phyloP scores from a whole-genome alignment of 768 basidiomycete genomes.

The Trametes cubensis region DNA sequence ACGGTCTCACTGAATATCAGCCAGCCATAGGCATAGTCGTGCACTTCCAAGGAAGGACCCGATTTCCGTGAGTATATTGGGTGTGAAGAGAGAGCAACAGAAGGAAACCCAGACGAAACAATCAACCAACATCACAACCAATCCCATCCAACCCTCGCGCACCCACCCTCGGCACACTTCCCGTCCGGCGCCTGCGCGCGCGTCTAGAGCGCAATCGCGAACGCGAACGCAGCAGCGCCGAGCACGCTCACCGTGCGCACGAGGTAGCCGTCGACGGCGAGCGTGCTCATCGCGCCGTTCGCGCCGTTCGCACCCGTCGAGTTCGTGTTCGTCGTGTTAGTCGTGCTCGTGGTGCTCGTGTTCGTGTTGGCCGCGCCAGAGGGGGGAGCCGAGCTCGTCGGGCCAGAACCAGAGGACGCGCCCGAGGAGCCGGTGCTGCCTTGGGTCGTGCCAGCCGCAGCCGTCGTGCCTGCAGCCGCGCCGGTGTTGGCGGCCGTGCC shows the following conservation, averaged over 20 bases:
- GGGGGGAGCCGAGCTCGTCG: constrained; percentile 7
- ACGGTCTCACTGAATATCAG: too few relatives aligned
- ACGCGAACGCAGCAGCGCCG: constrained; percentile 27
- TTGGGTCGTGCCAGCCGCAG: constrained; percentile 10
- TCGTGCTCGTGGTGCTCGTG: constrained; percentile 7
- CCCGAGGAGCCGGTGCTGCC: constrained; percentile 5
- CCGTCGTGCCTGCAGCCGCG: constrained; percentile 5
- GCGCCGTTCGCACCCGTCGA: constrained; percentile 6
- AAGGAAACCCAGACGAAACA: too few relatives aligned
- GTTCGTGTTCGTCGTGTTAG: constrained; percentile 1
- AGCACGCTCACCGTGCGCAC: constrained; percentile 29
- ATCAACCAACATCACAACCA: too few relatives aligned
- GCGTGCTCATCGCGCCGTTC: constrained; percentile 19
- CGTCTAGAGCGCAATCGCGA: constrained; percentile 26
- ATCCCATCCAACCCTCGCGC: too few relatives aligned
- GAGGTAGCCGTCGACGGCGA: constrained; percentile 22
- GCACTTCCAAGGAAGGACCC: too few relatives aligned
- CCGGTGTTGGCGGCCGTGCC: background rate
- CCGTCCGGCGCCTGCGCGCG: too few relatives aligned
- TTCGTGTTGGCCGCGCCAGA: background rate
- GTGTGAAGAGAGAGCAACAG: too few relatives aligned
- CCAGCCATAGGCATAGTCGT: too few relatives aligned
- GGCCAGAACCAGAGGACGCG: constrained; percentile 7
- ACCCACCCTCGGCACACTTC: too few relatives aligned
- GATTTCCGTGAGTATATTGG: too few relatives aligned